Percentiles rank a stretch among this genome's conserved stretches.
These are phyloP conservation scores for Jackrogersella multiformis DNA, from an alignment of 495 filamentous ascomycete genomes.

Conservation along the genomic window DNA sequence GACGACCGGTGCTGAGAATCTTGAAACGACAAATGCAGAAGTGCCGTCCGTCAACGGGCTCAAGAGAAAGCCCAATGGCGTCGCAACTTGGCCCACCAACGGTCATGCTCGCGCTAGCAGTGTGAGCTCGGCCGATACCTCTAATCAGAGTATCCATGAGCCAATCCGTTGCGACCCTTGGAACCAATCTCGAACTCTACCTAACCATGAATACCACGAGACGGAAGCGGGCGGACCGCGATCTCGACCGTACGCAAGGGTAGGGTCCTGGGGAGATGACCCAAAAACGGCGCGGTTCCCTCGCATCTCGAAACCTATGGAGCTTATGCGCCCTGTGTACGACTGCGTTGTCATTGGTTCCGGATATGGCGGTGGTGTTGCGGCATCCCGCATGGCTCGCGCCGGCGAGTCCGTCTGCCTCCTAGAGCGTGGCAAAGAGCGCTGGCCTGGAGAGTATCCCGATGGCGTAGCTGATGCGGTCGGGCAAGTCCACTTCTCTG, in stretches of 20 bases:
- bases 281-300: conserved; percentile 53
- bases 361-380: conserved; percentile 73
- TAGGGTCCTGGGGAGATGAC: conserved; percentile 56
- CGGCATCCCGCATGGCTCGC: conserved; percentile 71
- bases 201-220: conserved; percentile 27
- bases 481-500: conserved; percentile 65
- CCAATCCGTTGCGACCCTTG: conserved; percentile 10
- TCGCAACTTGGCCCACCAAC: conserved; percentile 18
- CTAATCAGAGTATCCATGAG: conserved; percentile 11
- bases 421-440: conserved; percentile 69
- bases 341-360: conserved; percentile 74
- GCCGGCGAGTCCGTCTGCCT: conserved; percentile 69
- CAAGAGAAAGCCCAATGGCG: conserved; percentile 9
- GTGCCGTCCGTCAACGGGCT: conserved; percentile 12
- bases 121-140: conserved; percentile 21
- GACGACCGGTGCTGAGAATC: conserved; percentile 8
- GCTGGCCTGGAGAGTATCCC: conserved; percentile 73
- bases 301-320: conserved; percentile 64
- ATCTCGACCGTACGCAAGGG: conserved; percentile 50
- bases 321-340: conserved; percentile 65
- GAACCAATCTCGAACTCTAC: conserved; percentile 2
- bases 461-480: conserved; percentile 54
- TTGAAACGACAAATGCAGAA: neutral
- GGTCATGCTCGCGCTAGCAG: conserved; percentile 15
- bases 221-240: conserved; percentile 47